Evolutionary conservation across 1,284 basidiomycete genomes (phyloP), one percentile per base, ranked within the genome.

Genomic region (Boletellus deceptivus): DNA sequence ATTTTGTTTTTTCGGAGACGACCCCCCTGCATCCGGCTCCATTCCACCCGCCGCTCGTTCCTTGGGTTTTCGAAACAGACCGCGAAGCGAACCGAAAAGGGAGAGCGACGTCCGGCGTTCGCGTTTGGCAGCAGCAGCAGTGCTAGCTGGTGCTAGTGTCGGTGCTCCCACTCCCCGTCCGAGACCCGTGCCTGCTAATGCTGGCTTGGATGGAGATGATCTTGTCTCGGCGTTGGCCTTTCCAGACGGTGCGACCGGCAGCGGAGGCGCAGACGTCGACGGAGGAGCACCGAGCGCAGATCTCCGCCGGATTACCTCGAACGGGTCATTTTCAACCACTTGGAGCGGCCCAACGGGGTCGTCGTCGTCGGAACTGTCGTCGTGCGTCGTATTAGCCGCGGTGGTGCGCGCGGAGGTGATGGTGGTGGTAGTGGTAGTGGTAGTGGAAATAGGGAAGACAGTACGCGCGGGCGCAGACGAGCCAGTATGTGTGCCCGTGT

Each of bases 251-350:
- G 31, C 25, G 10, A 20, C 4, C 5, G 46, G 51, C 9, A 46
- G 2, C 14, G 53, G 22, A 3, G 39, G 27, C 1, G 25, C 45
- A 0, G 29, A 13, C 29, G 29, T 13, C 4, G 44, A 50, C 0
- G 33, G 31, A 2, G 37, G 48, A 0, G 44, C 35, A 10, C 44
- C 35, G 17, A 63, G n/a, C 22, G 63, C 49, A 0, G 55, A 55
- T 10, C 22, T 35, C 13, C 22, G 40, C 3, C 58, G 50, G 14
- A 67, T 68, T 9, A 47, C 41, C 8, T 48, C 51, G 54, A 84
- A 87, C 3, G 77, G 75, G 17, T 78, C 71, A 53, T 89, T 88
- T 57, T 87, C 84, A 38, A 82, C 74, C 8, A 84, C 72, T 48
- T 73, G 70, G 5, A 81, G 64, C 17, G 67, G 62, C 3, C 63